phyloP scores from a whole-genome alignment of 768 basidiomycete species.

The Lactifluus hygrophoroides region DNA sequence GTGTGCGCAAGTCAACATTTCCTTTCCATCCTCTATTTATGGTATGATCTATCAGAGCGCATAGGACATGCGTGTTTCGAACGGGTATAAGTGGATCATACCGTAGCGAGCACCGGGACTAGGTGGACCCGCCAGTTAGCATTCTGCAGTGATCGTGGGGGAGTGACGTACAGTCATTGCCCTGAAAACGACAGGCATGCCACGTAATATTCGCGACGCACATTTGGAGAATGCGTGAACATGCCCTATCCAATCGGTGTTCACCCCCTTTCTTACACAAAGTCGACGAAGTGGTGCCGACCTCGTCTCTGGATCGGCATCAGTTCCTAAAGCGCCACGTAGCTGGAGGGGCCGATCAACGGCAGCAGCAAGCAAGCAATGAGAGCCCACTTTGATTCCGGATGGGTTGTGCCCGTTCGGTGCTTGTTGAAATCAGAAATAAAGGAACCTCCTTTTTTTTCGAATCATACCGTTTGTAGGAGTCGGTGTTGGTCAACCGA shows the following conservation, averaged over 20 bases:
- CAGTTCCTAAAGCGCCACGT: background rate
- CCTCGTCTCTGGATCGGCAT: background rate
- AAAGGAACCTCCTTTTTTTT: background rate
- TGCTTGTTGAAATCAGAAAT: background rate
- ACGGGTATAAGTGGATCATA: background rate
- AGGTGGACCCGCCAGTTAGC: background rate
- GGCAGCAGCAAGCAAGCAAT: too few species aligned
- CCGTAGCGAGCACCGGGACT: background rate
- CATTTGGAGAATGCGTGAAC: background rate
- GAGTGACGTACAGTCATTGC: background rate
- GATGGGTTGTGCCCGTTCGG: too few species aligned
- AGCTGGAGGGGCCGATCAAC: slow-evolving; percentile 1
- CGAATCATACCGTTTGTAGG: background rate
- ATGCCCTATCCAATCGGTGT: background rate
- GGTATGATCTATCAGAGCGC: too few species aligned
- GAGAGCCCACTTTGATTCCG: too few species aligned
- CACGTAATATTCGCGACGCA: background rate
- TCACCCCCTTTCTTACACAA: background rate
- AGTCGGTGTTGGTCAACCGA: background rate
- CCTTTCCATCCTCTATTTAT: too few species aligned
- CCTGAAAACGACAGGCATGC: background rate
- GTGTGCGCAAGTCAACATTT: background rate
- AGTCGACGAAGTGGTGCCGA: background rate
- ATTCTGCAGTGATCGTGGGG: background rate
- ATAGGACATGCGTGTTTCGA: background rate